Percentiles rank a stretch among this genome's conserved stretches.
Conservation (phyloP, 2,329 filamentous ascomycete genomes). For the Aureobasidium leucospermi region DNA sequence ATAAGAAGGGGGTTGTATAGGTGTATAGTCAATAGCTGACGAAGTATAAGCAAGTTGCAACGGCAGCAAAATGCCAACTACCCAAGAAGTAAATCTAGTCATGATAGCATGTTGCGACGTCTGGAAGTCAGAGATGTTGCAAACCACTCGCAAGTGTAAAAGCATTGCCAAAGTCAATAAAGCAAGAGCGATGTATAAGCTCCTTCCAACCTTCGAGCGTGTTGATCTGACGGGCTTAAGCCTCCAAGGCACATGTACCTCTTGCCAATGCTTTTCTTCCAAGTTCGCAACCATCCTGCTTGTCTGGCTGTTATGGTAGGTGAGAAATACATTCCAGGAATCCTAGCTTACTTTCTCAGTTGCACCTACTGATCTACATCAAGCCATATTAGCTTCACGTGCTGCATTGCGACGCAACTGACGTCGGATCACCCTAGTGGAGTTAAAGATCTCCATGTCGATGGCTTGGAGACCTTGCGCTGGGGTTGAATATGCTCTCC, state of each 20-base stretch:
- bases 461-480: too few species aligned
- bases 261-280: neutral
- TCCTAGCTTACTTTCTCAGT: neutral
- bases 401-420: neutral
- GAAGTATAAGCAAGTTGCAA: neutral
- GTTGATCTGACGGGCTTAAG: neutral
- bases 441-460: neutral
- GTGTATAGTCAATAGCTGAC: constrained; percentile 17
- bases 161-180: neutral
- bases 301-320: neutral
- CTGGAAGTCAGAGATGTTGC: neutral
- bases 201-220: neutral
- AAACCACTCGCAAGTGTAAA: neutral
- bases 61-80: neutral
- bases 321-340: neutral
- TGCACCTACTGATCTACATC: neutral
- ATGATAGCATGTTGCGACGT: neutral
- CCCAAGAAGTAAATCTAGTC: neutral
- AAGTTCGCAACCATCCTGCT: neutral
- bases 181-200: neutral
- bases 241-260: neutral
- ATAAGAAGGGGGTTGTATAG: constrained; percentile 35
- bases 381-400: neutral
- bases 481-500: too few species aligned
- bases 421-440: neutral